phyloP scores from a whole-genome alignment of 2,329 filamentous ascomycete genomes.

The Claviceps sp. region DNA sequence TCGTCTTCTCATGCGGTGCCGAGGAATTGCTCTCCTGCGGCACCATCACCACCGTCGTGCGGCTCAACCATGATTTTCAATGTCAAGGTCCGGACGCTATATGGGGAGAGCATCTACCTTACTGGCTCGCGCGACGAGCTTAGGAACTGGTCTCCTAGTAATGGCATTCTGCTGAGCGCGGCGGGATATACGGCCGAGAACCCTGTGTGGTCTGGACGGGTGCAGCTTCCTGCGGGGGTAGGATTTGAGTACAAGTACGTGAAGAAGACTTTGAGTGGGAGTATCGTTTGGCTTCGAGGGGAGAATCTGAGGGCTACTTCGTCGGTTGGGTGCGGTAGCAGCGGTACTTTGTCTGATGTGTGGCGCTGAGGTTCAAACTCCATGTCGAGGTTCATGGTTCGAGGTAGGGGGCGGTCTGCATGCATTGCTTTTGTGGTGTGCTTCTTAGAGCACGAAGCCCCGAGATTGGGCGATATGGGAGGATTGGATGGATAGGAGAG shows the following conservation, averaged over 20 bases:
- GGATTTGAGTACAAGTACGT: conserved; percentile 50
- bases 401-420: too few species aligned
- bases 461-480: too few species aligned
- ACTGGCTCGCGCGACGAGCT: conserved; percentile 25
- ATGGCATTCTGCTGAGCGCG: conserved; percentile 37
- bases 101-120: conserved; percentile 10
- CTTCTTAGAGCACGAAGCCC: too few species aligned
- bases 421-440: too few species aligned
- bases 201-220: conserved; percentile 38
- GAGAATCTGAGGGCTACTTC: conserved; percentile 21
- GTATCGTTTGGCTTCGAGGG: conserved; percentile 45
- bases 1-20: conserved; percentile 9
- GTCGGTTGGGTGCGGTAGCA: conserved; percentile 2
- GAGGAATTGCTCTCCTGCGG: conserved; percentile 6
- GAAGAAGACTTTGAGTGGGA: conserved; percentile 34
- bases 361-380: conserved; percentile 1
- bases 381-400: too few species aligned
- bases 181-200: conserved; percentile 39
- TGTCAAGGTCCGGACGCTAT: conserved; percentile 7
- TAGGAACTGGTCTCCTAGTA: conserved; percentile 20
- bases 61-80: conserved; percentile 13
- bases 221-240: conserved; percentile 38
- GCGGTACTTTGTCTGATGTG: not conserved
- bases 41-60: conserved; percentile 10
- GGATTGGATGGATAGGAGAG: too few species aligned